A percentile compares a stretch with the other conserved stretches of the same genome.
Conservation (phyloP, 2,329 filamentous ascomycete genomes). For the Pestalotiopsis sp. region DNA sequence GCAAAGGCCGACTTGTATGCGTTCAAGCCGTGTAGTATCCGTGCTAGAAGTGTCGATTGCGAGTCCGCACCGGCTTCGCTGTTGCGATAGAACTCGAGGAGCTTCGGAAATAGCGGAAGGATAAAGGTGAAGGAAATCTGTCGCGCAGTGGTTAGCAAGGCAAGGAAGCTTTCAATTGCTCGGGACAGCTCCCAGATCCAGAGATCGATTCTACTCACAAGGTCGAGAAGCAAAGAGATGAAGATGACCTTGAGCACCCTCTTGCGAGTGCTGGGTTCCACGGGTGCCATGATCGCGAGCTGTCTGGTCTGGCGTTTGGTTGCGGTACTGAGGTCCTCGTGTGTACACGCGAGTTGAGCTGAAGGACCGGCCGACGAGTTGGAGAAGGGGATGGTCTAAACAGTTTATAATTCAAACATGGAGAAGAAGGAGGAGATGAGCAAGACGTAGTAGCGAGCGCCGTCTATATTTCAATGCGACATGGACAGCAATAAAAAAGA, state of each 20-base stretch:
- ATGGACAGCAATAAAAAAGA: not conserved
- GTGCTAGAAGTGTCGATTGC: conserved; percentile 66
- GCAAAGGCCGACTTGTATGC: conserved; percentile 93
- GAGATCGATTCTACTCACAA: conserved; percentile 59
- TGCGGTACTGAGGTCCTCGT: not conserved
- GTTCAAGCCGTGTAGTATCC: conserved; percentile 82
- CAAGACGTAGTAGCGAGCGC: not conserved
- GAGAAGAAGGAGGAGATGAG: not conserved
- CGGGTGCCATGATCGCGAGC: conserved; percentile 33
- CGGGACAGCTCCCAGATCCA: conserved; percentile 9
- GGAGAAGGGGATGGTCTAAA: not conserved
- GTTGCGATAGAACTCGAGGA: conserved; percentile 94
- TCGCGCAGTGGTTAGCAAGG: conserved; percentile 4
- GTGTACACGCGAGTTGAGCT: not conserved
- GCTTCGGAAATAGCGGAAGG: conserved; percentile 90
- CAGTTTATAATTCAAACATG: not conserved
- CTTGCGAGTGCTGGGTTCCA: conserved; percentile 59
- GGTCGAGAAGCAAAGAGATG: conserved; percentile 83
- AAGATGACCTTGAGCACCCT: conserved; percentile 86
- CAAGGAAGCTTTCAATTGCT: conserved; percentile 5
- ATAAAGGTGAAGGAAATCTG: conserved; percentile 99
- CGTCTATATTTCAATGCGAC: not conserved
- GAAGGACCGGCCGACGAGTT: not conserved
- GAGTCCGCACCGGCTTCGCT: conserved; percentile 63
- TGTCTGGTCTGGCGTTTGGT: not conserved